Evolutionary conservation across 495 filamentous ascomycete genomes (phyloP), one percentile per base, ranked within the genome.

Genomic region (Penicillium chermesinum): DNA sequence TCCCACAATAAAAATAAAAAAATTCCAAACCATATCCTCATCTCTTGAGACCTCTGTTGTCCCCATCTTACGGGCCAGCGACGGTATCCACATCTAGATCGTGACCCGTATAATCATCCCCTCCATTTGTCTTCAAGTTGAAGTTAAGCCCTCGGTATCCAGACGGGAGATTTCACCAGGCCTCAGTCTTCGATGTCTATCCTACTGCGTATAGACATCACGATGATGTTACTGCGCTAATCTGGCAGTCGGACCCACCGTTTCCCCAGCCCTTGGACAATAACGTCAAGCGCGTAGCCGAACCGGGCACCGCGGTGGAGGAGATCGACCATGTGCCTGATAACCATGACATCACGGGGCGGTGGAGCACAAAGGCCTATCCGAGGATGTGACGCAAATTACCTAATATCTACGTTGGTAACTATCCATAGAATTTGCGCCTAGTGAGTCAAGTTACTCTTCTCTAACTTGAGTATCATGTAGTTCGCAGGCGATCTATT

Each of bases 221-320:
- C 35, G 14, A 37, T 37, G 35, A 37, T 37, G 35, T 30, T 37
- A 37, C 15, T n/a, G 13, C 35, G 15, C 35, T 5, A 37, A 33
- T 7, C 30, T 33, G 7, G 13, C 7, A 13, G 7, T 13, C 30
- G 30, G 35, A n/a, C 35, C 35, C 35, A 37, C 35, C 35, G 35
- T 17, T 42, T 40, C 16, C n/a, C 20, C 20, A 42, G 19, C 25
- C 20, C 20, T 27, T 27, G 40, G 8, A 41, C 15, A 7, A 49
- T 35, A 14, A 27, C 46, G 46, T 49, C 46, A 49, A 41, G 14
- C 2, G 0, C 12, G 3, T 13, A 3, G 3, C 3, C 32, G 50
- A 52, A 52, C 50, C 50, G 46, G 44, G 50, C 50, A 52, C 32
- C 8, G 12, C 19, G 20, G 19, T 37, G 35, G 25, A 30, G 25